Evolutionary conservation across 192 early-diverging fungal species (phyloP).

Genomic region (Linnemannia elongata): DNA sequence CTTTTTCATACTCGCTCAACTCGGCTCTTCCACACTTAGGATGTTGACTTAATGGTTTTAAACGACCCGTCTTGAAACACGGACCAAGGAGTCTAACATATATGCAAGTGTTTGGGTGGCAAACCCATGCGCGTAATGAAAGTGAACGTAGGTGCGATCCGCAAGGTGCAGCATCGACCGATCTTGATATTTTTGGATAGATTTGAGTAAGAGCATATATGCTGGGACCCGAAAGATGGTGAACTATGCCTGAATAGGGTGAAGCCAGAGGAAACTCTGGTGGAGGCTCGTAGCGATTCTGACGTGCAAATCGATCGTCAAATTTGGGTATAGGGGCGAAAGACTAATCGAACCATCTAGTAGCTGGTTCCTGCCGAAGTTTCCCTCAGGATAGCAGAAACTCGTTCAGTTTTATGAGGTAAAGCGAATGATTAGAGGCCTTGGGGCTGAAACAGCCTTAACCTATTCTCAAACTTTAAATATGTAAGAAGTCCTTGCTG

Average conservation of each 20-base stretch:
- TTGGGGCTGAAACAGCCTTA: slow-evolving; percentile 80
- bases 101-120: slow-evolving; percentile 78
- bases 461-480: slow-evolving; percentile 91
- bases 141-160: slow-evolving; percentile 60
- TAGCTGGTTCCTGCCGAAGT: slow-evolving; percentile 89
- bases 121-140: slow-evolving; percentile 72
- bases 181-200: slow-evolving; percentile 63
- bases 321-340: slow-evolving; percentile 88
- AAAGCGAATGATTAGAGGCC: slow-evolving; percentile 90
- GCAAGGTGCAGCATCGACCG: slow-evolving; percentile 67
- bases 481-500: slow-evolving; percentile 80
- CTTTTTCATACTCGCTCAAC: slow-evolving; percentile 45
- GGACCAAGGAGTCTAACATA: slow-evolving; percentile 88
- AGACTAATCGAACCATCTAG: slow-evolving; percentile 89
- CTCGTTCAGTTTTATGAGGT: slow-evolving; percentile 83
- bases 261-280: slow-evolving; percentile 87
- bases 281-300: slow-evolving; percentile 83
- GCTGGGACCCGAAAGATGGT: slow-evolving; percentile 87
- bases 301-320: slow-evolving; percentile 84
- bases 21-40: slow-evolving; percentile 61
- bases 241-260: slow-evolving; percentile 87
- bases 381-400: slow-evolving; percentile 87
- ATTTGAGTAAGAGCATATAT: slow-evolving; percentile 76
- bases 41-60: slow-evolving; percentile 74
- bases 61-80: slow-evolving; percentile 87